Percentiles rank a stretch among this genome's conserved stretches.
These are phyloP conservation scores for Aspergillus quadrilineatus DNA, from an alignment of 2,329 filamentous ascomycete species.

Conservation along the genomic window DNA sequence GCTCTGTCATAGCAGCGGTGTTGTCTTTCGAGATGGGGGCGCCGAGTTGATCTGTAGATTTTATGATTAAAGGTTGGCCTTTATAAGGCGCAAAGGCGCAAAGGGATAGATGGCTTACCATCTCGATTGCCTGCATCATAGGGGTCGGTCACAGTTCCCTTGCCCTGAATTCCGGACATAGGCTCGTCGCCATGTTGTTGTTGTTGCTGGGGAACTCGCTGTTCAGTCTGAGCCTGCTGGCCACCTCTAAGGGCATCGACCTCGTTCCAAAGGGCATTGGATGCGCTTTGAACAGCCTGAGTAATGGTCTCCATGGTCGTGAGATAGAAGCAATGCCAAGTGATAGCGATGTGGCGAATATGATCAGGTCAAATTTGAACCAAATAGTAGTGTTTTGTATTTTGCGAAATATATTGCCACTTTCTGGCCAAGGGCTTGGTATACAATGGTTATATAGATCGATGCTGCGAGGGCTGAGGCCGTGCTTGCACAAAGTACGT, in stretches of 20 bases:
- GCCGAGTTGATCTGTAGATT: slow-evolving; percentile 27
- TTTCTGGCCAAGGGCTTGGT: slow-evolving; percentile 5
- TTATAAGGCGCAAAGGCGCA: too few species aligned
- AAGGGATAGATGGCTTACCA: neutral
- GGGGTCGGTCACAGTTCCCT: slow-evolving; percentile 67
- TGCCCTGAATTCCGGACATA: slow-evolving; percentile 66
- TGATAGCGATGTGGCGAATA: neutral
- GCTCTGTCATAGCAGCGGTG: slow-evolving; percentile 24
- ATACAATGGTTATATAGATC: slow-evolving; percentile 7
- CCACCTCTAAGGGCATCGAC: slow-evolving; percentile 19
- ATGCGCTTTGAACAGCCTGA: slow-evolving; percentile 50
- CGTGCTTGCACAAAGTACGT: neutral
- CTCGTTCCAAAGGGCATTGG: slow-evolving; percentile 52
- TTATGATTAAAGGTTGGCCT: neutral
- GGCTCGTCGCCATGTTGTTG: slow-evolving; percentile 59
- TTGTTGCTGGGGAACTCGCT: slow-evolving; percentile 21
- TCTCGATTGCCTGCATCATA: slow-evolving; percentile 58
- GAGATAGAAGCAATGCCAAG: slow-evolving; percentile 1
- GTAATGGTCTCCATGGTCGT: slow-evolving; percentile 64
- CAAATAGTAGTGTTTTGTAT: neutral
- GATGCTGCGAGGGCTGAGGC: neutral
- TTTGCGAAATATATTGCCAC: neutral
- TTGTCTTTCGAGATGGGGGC: slow-evolving; percentile 22
- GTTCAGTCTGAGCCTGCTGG: neutral
- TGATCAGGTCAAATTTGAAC: neutral